Conservation (phyloP, 345 rosid species). For the Microcos paniculata region DNA sequence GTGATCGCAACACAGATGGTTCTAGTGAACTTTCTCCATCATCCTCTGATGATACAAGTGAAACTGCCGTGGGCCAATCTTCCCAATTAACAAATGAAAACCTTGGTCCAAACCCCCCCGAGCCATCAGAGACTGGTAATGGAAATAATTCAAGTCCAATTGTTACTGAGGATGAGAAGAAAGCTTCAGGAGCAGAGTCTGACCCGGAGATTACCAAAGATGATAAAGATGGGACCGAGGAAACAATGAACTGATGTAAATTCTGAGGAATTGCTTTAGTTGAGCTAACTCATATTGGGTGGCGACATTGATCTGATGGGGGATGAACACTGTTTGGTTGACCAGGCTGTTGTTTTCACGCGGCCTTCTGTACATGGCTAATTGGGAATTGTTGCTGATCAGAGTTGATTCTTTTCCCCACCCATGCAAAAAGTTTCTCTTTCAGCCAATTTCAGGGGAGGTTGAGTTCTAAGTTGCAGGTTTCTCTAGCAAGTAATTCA, state of each 20-base stretch:
- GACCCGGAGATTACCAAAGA: conserved; percentile 24
- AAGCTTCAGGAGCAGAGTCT: conserved; percentile 11
- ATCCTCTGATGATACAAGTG: conserved; percentile 16
- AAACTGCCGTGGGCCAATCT: not conserved
- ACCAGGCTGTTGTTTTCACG: conserved; percentile 1
- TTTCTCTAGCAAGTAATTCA: conserved; percentile 10
- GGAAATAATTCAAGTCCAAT: conserved; percentile 18
- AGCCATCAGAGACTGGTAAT: conserved; percentile 18
- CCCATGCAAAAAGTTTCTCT: conserved; percentile 10
- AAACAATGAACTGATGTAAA: conserved; percentile 23
- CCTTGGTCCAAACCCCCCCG: conserved; percentile 10
- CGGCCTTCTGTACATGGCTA: conserved; percentile 8
- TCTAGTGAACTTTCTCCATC: conserved; percentile 23
- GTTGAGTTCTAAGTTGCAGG: conserved; percentile 8
- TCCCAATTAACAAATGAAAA: conserved; percentile 11
- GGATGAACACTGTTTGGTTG: conserved; percentile 3
- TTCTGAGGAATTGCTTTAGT: conserved; percentile 5
- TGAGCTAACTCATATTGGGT: conserved; percentile 16
- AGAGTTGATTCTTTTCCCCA: conserved; percentile 18
- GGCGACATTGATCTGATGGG: not conserved
- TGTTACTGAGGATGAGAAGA: conserved; percentile 13
- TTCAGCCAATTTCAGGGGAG: conserved; percentile 1
- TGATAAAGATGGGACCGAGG: conserved; percentile 11
- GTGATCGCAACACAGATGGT: conserved; percentile 22
- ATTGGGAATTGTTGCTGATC: conserved; percentile 12